Percentiles rank a stretch among this genome's conserved stretches.
Conservation (phyloP, 805 yeast genomes). For the Candida awuae region DNA sequence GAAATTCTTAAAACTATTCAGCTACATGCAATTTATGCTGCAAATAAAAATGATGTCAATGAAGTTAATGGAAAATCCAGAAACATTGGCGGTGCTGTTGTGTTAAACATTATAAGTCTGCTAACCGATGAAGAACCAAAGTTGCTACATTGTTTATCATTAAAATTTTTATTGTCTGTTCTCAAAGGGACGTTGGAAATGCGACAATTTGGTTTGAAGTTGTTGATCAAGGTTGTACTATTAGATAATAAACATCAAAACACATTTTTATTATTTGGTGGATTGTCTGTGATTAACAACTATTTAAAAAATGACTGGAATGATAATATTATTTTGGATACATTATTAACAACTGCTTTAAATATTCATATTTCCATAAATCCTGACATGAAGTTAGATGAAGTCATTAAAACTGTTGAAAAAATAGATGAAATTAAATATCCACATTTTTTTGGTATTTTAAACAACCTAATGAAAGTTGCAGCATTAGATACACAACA, state of each 20-base stretch:
- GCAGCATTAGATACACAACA: slow-evolving; percentile 4
- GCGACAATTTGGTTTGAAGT: slow-evolving; percentile 30
- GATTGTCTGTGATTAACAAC: slow-evolving; percentile 41
- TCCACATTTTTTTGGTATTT: slow-evolving; percentile 35
- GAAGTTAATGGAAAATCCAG: slow-evolving; percentile 13
- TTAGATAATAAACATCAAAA: slow-evolving; percentile 39
- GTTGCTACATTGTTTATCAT: slow-evolving; percentile 46
- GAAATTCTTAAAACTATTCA: slow-evolving; percentile 48
- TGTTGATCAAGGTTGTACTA: slow-evolving; percentile 41
- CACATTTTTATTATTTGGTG: slow-evolving; percentile 45
- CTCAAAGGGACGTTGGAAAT: slow-evolving; percentile 35
- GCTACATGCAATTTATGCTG: slow-evolving; percentile 42
- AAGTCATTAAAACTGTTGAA: not conserved
- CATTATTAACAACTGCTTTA: slow-evolving; percentile 39
- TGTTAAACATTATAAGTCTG: slow-evolving; percentile 32
- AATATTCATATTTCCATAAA: slow-evolving; percentile 26
- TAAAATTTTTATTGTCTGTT: slow-evolving; percentile 57
- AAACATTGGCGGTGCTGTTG: slow-evolving; percentile 27
- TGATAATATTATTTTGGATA: slow-evolving; percentile 36
- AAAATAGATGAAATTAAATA: not conserved
- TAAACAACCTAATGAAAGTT: slow-evolving; percentile 14
- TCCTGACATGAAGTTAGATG: not conserved
- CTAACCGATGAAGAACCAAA: slow-evolving; percentile 33
- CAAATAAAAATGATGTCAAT: slow-evolving; percentile 24
- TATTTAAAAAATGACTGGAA: slow-evolving; percentile 41